Percentiles rank a stretch among this genome's conserved stretches.
Conservation (phyloP, 345 rosid genomes). For the Salix exigua region DNA sequence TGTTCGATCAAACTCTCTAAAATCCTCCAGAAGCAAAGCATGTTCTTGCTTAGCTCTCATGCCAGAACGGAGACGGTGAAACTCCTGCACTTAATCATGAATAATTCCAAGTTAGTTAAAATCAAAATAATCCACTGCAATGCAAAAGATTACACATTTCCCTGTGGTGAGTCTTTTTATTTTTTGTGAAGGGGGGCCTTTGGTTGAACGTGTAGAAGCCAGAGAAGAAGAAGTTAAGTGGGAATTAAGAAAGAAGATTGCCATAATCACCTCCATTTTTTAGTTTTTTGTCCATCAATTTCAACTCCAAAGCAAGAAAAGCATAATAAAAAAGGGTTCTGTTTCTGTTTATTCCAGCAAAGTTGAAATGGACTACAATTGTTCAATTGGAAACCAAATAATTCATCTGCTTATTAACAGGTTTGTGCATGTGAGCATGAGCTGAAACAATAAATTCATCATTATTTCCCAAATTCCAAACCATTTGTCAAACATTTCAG, state of each 20-base stretch:
- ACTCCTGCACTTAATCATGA: slow-evolving; percentile 78
- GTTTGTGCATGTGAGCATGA: too few species aligned
- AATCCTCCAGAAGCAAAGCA: slow-evolving; percentile 91
- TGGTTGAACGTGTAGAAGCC: too few species aligned
- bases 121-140: not conserved
- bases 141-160: not conserved
- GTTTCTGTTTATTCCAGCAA: not conserved
- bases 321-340: too few species aligned
- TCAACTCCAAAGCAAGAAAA: not conserved
- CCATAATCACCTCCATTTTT: not conserved
- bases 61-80: slow-evolving; percentile 81
- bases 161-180: not conserved
- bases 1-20: slow-evolving; percentile 89
- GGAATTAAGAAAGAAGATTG: not conserved
- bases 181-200: not conserved
- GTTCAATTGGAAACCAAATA: not conserved
- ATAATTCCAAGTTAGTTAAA: slow-evolving; percentile 22
- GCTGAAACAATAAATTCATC: not conserved
- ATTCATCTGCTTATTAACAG: too few species aligned
- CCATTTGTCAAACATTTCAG: not conserved
- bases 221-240: not conserved
- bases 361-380: not conserved
- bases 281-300: not conserved
- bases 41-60: slow-evolving; percentile 91
- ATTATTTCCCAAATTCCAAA: not conserved